phyloP scores from a whole-genome alignment of 2,329 filamentous ascomycete species.

The Colletotrichum sp. region DNA sequence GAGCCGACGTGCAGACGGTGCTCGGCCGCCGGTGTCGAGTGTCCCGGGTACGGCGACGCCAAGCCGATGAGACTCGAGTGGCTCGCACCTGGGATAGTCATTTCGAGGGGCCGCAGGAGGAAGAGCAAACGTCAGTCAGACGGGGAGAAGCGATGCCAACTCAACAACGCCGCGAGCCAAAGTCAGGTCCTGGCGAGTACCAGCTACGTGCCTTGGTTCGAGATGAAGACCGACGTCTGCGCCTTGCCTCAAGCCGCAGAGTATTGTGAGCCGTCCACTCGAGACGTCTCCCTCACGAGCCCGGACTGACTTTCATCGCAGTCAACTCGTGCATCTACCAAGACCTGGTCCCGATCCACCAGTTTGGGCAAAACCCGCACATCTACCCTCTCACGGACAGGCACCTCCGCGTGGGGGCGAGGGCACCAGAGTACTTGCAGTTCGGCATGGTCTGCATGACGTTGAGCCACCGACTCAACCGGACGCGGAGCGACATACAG shows the following conservation, averaged over 20 bases:
- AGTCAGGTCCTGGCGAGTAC: background rate
- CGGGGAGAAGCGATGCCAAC: background rate
- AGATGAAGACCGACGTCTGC: background rate
- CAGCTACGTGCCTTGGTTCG: background rate
- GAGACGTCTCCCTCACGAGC: accelerated
- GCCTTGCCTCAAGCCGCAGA: background rate
- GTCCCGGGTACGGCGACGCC: background rate
- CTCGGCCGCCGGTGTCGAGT: background rate
- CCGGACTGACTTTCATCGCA: background rate
- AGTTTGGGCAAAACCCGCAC: conserved; percentile 26
- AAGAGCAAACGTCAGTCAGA: background rate
- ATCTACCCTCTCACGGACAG: conserved; percentile 28
- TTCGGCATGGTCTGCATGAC: conserved; percentile 33
- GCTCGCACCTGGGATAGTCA: background rate
- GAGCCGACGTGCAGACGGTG: background rate
- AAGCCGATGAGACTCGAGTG: background rate
- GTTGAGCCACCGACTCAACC: conserved; percentile 37
- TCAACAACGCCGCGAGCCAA: background rate
- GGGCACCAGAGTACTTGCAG: background rate
- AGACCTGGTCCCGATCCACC: background rate
- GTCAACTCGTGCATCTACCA: background rate
- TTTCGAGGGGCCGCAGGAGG: background rate
- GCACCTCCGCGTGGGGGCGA: background rate
- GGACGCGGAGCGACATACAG: conserved; percentile 17
- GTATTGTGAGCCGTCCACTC: background rate